phyloP scores from a whole-genome alignment of 2,329 filamentous ascomycete species.

The Rugonectria rugulosa region DNA sequence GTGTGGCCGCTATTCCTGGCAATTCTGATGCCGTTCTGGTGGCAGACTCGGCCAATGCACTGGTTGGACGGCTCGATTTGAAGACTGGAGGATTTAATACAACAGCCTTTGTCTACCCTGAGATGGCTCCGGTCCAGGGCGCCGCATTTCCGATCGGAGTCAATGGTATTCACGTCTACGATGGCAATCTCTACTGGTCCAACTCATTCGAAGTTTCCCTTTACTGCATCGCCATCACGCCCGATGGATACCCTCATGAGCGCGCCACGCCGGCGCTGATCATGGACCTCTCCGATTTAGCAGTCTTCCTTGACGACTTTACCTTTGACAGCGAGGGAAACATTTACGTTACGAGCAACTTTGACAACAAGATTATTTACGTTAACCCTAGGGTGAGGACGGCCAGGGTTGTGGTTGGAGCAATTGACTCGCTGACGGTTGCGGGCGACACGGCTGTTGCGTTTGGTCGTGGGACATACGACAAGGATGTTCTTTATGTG shows the following conservation, averaged over 20 bases:
- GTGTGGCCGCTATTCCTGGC: conserved; percentile 16
- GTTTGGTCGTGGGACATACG: background rate
- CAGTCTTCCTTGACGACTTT: too few species aligned
- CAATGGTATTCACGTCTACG: background rate
- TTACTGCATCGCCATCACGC: too few species aligned
- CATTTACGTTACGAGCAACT: background rate
- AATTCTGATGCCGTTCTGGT: conserved; percentile 17
- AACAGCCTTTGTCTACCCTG: conserved; percentile 10
- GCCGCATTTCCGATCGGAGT: background rate
- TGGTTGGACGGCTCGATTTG: conserved; percentile 19
- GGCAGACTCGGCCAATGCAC: conserved; percentile 18
- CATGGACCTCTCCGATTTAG: background rate
- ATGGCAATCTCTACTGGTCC: background rate
- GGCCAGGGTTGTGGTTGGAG: background rate
- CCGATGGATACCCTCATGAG: too few species aligned
- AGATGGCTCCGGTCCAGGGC: background rate
- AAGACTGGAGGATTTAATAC: conserved; percentile 15
- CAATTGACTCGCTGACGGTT: background rate
- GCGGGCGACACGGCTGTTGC: background rate
- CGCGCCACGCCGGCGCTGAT: too few species aligned
- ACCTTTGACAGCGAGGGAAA: background rate
- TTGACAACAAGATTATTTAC: background rate
- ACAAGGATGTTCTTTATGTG: background rate
- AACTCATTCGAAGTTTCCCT: background rate
- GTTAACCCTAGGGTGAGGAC: too few species aligned